phyloP scores from a whole-genome alignment of 768 basidiomycete genomes.

The Trametes elegans region DNA sequence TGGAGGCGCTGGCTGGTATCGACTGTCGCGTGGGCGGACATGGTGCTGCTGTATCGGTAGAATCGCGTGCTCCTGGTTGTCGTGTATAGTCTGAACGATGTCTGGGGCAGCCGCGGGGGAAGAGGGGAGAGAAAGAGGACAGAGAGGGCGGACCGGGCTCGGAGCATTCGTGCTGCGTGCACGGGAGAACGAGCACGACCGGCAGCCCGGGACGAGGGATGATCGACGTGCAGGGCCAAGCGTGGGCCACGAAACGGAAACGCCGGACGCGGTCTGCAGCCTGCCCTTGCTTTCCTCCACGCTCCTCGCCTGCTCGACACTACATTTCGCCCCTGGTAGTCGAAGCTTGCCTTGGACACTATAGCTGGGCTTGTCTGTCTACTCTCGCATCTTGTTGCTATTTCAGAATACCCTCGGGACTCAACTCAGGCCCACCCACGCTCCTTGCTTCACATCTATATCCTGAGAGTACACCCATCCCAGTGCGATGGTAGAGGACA shows the following conservation, averaged over 20 bases:
- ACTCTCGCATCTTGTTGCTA: neutral
- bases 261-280: neutral
- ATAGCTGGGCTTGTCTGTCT: neutral
- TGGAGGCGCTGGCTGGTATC: conserved; percentile 63
- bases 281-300: neutral
- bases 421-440: conserved; percentile 7
- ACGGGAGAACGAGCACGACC: neutral
- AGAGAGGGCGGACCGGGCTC: neutral
- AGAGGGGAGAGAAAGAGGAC: neutral
- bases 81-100: neutral
- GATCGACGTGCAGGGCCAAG: conserved; percentile 1
- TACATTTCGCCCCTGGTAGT: no score
- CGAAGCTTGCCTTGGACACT: no score
- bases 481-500: conserved; percentile 78
- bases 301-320: neutral
- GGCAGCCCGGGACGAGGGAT: conserved; percentile 14
- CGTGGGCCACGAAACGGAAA: conserved; percentile 4
- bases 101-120: neutral
- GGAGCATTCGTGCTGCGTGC: conserved; percentile 1
- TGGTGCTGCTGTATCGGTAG: conserved; percentile 22
- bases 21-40: conserved; percentile 45
- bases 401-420: neutral
- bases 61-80: neutral
- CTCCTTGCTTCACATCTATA: conserved; percentile 3
- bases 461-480: neutral